Evolutionary conservation across 2,329 filamentous ascomycete species (phyloP).

Genomic region (Penicillium hesseltinei): DNA sequence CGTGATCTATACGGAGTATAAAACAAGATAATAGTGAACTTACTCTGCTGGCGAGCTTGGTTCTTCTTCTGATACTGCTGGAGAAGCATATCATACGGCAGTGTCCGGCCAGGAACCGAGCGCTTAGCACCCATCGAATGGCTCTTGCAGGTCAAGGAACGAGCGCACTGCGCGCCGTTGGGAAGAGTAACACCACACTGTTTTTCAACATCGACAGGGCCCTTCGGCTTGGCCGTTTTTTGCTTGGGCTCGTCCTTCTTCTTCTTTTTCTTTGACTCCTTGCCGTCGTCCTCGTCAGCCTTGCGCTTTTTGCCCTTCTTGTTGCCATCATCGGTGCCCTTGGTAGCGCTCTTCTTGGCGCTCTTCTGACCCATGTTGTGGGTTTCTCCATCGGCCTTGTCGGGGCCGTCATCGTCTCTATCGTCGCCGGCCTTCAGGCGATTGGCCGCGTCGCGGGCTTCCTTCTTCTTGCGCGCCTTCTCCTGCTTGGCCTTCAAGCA

Average conservation of each 20-base stretch:
- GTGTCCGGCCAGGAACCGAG: slow-evolving; percentile 77
- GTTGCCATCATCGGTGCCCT: slow-evolving; percentile 51
- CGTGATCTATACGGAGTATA: slow-evolving; percentile 18
- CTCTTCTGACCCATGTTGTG: slow-evolving; percentile 60
- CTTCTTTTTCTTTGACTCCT: slow-evolving; percentile 84
- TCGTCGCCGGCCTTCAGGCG: slow-evolving; percentile 54
- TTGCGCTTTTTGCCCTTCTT: slow-evolving; percentile 76
- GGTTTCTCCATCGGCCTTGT: slow-evolving; percentile 41
- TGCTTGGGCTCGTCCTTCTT: slow-evolving; percentile 90
- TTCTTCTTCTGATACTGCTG: slow-evolving; percentile 95
- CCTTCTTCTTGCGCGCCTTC: slow-evolving; percentile 74
- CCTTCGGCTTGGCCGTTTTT: slow-evolving; percentile 81
- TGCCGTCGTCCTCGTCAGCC: slow-evolving; percentile 68
- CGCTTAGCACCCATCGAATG: slow-evolving; percentile 95
- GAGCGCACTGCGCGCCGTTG: slow-evolving; percentile 82
- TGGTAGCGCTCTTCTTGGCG: slow-evolving; percentile 58
- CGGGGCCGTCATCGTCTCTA: slow-evolving; percentile 48
- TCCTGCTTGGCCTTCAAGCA: slow-evolving; percentile 84
- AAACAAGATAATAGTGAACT: slow-evolving; percentile 37
- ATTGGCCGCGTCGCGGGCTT: slow-evolving; percentile 68
- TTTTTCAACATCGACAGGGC: slow-evolving; percentile 88
- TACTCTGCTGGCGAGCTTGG: slow-evolving; percentile 95
- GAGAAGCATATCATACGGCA: slow-evolving; percentile 90
- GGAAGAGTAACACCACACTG: slow-evolving; percentile 86
- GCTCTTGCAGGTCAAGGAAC: slow-evolving; percentile 89